Evolutionary conservation across 306 rosid species (phyloP), one percentile per base, ranked within the genome.

Genomic region (Fagus crenata): DNA sequence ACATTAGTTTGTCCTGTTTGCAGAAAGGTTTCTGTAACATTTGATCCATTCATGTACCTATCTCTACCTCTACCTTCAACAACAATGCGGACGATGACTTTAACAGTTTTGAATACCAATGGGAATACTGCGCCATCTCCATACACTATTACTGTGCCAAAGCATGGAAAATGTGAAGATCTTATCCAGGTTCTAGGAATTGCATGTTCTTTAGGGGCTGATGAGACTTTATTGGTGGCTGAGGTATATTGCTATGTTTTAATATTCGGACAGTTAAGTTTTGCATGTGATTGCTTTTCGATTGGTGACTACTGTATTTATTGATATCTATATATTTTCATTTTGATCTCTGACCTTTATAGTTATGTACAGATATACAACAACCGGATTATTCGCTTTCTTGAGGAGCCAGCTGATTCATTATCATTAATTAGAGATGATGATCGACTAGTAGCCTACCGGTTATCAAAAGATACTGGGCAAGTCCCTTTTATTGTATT

Each of bases 41-140:
- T 95, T 92, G 99, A 95, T 87, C 99, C 99, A 53, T 95, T 95
- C 89, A 95, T 95, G 99, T 92, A 95, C 91, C 86, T 95, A 63
- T 95, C 99, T 13, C 85, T 95, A 71, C 99, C 99, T 69, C 82
- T 95, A 68, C 99, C 97, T 84, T 90, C 99, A 73, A 91, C 97
- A 80, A 88, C 91, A 74, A 89, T 85, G 89, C 88, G 97, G 69
- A 87, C 93, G 31, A 89, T 92, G 97, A 95, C 96, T 67, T 81
- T 95, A 84, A 92, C 97, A 77, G 96, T 95, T 82, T 83, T 91
- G 76, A 86, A 74, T 81, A 83, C 85, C 72, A 86, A 84, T 85
- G 97, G 96, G 72, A 83, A 15, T 77, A 73, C 86, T 81, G 81
- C 58, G 63, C 87, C 89, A 77, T 82, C 80, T 8, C 89, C 93